Percentiles rank a stretch among this genome's conserved stretches.
These are phyloP conservation scores for Epichloe glyceriae DNA, from an alignment of 2,329 filamentous ascomycete genomes.

Conservation along the genomic window DNA sequence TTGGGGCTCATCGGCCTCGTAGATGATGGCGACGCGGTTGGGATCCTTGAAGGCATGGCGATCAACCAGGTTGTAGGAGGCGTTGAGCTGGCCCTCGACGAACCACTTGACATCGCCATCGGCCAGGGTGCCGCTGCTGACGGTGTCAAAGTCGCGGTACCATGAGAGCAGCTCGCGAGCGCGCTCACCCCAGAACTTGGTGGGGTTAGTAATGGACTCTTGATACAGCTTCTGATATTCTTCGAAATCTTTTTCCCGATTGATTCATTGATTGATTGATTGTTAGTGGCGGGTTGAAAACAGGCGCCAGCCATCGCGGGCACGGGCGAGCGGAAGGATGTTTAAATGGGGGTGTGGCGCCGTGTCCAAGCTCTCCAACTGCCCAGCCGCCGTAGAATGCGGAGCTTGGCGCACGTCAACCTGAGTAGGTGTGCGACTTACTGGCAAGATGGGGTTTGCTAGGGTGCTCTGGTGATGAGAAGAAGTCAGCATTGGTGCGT, in stretches of 20 bases:
- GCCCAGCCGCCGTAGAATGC: neutral
- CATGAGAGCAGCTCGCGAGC: slow-evolving; percentile 85
- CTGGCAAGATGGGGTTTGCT: slow-evolving; percentile 54
- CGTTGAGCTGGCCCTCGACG: slow-evolving; percentile 82
- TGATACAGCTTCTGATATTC: slow-evolving; percentile 57
- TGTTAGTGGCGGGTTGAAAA: neutral
- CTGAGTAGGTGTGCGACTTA: slow-evolving; percentile 25
- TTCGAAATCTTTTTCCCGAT: slow-evolving; percentile 40
- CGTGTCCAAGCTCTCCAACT: neutral
- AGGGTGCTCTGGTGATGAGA: slow-evolving; percentile 45
- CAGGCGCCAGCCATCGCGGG: neutral
- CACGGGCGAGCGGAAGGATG: slow-evolving; percentile 5
- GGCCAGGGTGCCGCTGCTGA: slow-evolving; percentile 60
- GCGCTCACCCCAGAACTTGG: slow-evolving; percentile 78
- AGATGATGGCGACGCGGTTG: slow-evolving; percentile 90
- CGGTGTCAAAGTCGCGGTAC: slow-evolving; percentile 85
- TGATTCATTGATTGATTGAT: neutral
- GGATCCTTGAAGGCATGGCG: slow-evolving; percentile 93
- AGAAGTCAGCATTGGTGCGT: slow-evolving; percentile 12
- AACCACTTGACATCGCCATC: slow-evolving; percentile 91
- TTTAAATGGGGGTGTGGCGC: slow-evolving; percentile 2
- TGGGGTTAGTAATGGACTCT: slow-evolving; percentile 79
- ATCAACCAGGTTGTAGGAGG: slow-evolving; percentile 94
- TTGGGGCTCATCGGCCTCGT: slow-evolving; percentile 84
- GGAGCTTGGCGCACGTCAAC: neutral